Evolutionary conservation across 73 alveolate genomes (phyloP).

Genomic region (Diophrys sp.): DNA sequence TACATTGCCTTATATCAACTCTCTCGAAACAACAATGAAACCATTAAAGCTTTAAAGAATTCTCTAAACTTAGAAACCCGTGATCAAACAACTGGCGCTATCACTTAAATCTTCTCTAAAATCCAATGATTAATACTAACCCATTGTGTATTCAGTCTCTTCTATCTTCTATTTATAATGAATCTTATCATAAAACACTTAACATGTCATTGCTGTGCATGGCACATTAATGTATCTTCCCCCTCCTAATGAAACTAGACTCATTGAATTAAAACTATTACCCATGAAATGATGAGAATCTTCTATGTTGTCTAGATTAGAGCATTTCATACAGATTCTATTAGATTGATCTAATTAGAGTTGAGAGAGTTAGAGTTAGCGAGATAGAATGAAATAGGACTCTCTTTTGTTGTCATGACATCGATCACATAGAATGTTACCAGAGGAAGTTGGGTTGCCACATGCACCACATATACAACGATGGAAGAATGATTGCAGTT

Average conservation of each 20-base stretch:
- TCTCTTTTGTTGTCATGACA: conserved; percentile 48
- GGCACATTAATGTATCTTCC: conserved; percentile 46
- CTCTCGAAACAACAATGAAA: too few relatives aligned
- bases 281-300: conserved; percentile 44
- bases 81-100: too few relatives aligned
- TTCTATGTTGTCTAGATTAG: conserved; percentile 15
- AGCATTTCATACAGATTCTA: conserved; percentile 33
- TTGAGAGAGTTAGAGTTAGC: conserved; percentile 38
- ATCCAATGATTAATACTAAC: too few relatives aligned
- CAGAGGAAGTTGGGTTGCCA: not conserved
- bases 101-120: too few relatives aligned
- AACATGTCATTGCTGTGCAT: conserved; percentile 60
- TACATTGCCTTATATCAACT: too few relatives aligned
- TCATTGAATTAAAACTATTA: conserved; percentile 39
- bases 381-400: conserved; percentile 37
- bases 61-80: too few relatives aligned
- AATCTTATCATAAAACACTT: conserved; percentile 59
- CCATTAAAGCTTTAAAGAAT: too few relatives aligned
- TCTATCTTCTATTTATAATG: not conserved
- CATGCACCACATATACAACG: too few relatives aligned
- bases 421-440: conserved; percentile 3
- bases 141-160: too few relatives aligned
- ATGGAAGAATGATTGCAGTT: too few relatives aligned
- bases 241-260: conserved; percentile 41
- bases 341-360: conserved; percentile 46